Evolutionary conservation across 225 moss, liverwort and hornwort species (phyloP).

Genomic region (Sphagnum contortum): DNA sequence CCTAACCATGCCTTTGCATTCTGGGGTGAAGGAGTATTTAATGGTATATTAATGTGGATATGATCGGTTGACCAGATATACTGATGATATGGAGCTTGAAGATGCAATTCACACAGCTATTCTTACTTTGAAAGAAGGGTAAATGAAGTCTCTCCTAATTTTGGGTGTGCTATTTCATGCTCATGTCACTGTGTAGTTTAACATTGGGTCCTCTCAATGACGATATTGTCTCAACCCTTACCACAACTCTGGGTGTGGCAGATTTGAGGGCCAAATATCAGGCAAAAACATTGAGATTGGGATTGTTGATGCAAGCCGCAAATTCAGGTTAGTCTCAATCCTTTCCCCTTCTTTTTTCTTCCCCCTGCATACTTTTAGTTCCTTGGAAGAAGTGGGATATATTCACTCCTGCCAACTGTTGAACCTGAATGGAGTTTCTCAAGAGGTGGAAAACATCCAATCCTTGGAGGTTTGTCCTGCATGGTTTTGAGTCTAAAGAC

Average conservation of each 20-base stretch:
- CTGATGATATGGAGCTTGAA: slow-evolving; percentile 94
- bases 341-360: neutral
- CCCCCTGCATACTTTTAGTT: neutral
- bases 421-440: no score
- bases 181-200: neutral
- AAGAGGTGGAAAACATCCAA: no score
- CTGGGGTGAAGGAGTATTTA: no score
- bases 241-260: slow-evolving; percentile 15
- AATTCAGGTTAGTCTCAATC: slow-evolving; percentile 58
- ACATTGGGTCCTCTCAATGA: no score
- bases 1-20: neutral
- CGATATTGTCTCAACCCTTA: neutral
- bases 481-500: no score
- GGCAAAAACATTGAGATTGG: slow-evolving; percentile 97
- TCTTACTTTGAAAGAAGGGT: slow-evolving; percentile 96
- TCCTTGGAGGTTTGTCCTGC: no score
- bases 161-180: neutral
- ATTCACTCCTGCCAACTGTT: no score
- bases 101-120: slow-evolving; percentile 96
- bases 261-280: slow-evolving; percentile 97
- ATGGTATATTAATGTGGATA: no score
- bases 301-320: slow-evolving; percentile 66
- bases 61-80: slow-evolving; percentile 42
- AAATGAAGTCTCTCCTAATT: neutral
- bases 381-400: no score